phyloP scores from a whole-genome alignment of 176 grass and related monocot genomes.

The Rhipidocladum racemiflorum region DNA sequence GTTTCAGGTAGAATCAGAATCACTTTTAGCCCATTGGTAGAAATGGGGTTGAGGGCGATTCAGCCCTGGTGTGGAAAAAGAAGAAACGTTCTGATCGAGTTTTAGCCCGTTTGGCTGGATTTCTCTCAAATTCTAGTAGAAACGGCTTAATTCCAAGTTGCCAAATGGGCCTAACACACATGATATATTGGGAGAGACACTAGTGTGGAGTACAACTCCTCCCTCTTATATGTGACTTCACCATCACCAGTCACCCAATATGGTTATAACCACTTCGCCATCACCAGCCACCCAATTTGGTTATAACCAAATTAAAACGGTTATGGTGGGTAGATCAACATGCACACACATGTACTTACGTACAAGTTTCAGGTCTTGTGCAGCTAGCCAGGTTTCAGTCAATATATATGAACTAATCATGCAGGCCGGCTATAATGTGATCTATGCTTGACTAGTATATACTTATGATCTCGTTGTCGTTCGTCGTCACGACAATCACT shows the following conservation, averaged over 20 bases:
- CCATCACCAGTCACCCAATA: slow-evolving; percentile 12
- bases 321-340: slow-evolving; percentile 43
- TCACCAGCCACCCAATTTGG: slow-evolving; percentile 24
- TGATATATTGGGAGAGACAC: background rate
- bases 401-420: slow-evolving; percentile 31
- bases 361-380: slow-evolving; percentile 35
- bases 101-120: too few relatives aligned
- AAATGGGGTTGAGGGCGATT: too few relatives aligned
- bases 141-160: too few relatives aligned
- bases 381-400: slow-evolving; percentile 22
- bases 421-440: background rate
- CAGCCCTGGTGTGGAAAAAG: too few relatives aligned
- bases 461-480: background rate
- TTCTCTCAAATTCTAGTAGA: too few relatives aligned
- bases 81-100: too few relatives aligned
- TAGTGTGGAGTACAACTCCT: background rate
- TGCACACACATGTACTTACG: background rate
- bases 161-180: too few relatives aligned
- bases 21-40: too few relatives aligned
- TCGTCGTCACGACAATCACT: slow-evolving; percentile 4
- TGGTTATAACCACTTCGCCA: slow-evolving; percentile 53
- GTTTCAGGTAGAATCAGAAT: too few relatives aligned
- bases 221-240: slow-evolving; percentile 19
- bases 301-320: slow-evolving; percentile 66
- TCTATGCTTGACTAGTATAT: background rate